Evolutionary conservation across 257 asterid genomes (phyloP), one percentile per base, ranked within the genome.

Genomic region (Rhazya stricta): DNA sequence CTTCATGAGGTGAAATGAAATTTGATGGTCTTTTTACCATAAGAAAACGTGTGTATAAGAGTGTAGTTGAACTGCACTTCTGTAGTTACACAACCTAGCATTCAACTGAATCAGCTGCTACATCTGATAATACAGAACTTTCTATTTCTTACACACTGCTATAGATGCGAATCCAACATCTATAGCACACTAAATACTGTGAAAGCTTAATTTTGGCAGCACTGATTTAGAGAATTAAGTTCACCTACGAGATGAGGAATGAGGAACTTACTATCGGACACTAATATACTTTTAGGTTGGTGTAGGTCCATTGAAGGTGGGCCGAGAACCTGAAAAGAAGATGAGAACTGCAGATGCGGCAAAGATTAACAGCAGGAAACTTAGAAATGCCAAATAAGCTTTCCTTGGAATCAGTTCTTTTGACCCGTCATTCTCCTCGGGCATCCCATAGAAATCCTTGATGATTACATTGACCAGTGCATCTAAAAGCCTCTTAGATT

Each of bases 401-500:
- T 78, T 84, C 79, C 42, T 84, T 32, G 78, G 67, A 10, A 78
- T 63, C 72, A 83, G 77, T 42, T 79, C 78, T 57, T 79, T 76
- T 69, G 73, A 76, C 83, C 81, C 71, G 58, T 79, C 89, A 65
- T 76, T 80, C 73, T 88, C 90, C 69, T 81, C 85, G 48, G 82
- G 69, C 69, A 74, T 71, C 62, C 84, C 88, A 53, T 45, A 51
- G 37, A 83, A 42, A 71, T 88, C 92, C 72, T 89, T 79, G 56
- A 88, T 72, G 71, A 77, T 23, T 67, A 74, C 27, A 16, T 78
- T 81, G 51, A 89, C 57, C 66, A 85, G 71, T 67, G 84, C 87
- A 67, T 86, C 91, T 80, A 92, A 73, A 75, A 92, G 75, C 80
- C 77, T 86, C 88, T 83, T 86, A 43, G 88, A 84, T 19, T 63